Percentiles rank a stretch among this genome's conserved stretches.
phyloP scores from a whole-genome alignment of 2,329 filamentous ascomycete species.

The Fusarium compactum region DNA sequence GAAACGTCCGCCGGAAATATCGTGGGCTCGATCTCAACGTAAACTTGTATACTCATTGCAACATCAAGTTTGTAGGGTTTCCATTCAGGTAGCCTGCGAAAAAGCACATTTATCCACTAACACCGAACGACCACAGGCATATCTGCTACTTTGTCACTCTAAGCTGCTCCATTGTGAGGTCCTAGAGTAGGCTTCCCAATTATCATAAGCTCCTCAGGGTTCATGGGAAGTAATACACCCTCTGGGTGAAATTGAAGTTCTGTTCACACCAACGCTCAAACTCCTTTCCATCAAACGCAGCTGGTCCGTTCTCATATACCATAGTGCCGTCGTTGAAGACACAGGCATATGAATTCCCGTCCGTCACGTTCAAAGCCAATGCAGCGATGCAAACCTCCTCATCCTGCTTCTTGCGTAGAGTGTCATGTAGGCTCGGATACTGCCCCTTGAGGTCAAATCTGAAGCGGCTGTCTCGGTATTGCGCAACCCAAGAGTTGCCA shows the following conservation, averaged over 20 bases:
- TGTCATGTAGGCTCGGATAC: conserved; percentile 18
- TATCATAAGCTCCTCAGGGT: neutral
- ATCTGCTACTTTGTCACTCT: conserved; percentile 18
- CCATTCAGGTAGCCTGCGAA: conserved; percentile 39
- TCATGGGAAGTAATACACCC: neutral
- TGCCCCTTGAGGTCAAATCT: conserved; percentile 33
- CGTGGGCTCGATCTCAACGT: conserved; percentile 36
- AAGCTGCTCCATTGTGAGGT: conserved; percentile 18
- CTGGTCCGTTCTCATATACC: conserved; percentile 13
- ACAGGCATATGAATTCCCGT: conserved; percentile 25
- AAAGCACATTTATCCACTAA: neutral
- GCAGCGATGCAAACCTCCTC: conserved; percentile 20
- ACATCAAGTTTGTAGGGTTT: conserved; percentile 38
- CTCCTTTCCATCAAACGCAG: conserved; percentile 13
- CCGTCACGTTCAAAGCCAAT: conserved; percentile 33
- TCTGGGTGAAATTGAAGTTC: conserved; percentile 24
- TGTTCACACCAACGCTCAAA: conserved; percentile 40
- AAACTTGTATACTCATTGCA: conserved; percentile 20
- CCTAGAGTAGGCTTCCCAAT: neutral
- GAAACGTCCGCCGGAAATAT: conserved; percentile 17
- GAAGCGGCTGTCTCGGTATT: conserved; percentile 37
- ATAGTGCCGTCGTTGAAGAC: conserved; percentile 34
- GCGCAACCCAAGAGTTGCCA: conserved; percentile 38
- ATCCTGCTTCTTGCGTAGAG: conserved; percentile 2
- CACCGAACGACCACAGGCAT: neutral